Evolutionary conservation across 805 yeast genomes (phyloP).

Genomic region (Pichia californica): DNA sequence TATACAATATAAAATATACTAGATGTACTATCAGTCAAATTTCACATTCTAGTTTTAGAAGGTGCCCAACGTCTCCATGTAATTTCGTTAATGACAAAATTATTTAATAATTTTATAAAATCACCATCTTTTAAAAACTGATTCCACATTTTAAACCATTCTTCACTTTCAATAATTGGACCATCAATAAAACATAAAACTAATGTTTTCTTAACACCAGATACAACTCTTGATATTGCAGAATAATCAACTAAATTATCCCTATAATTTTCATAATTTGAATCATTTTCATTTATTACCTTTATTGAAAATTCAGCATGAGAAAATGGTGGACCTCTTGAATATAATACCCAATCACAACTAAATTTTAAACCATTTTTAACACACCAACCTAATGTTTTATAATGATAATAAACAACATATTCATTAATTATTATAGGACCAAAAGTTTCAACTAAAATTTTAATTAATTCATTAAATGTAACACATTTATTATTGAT

Average conservation of each 20-base stretch:
- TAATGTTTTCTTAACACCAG: conserved; percentile 78
- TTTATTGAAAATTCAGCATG: conserved; percentile 82
- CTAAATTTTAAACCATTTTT: conserved; percentile 91
- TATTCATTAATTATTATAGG: conserved; percentile 39
- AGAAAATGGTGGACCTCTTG: conserved; percentile 89
- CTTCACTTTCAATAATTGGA: conserved; percentile 34
- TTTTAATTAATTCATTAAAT: conserved; percentile 11
- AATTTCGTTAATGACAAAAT: conserved; percentile 52
- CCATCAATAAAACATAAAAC: conserved; percentile 60
- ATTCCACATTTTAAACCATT: conserved; percentile 15
- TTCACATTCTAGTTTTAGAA: conserved; percentile 68
- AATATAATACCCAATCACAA: conserved; percentile 73
- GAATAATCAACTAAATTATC: conserved; percentile 50
- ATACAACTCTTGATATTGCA: conserved; percentile 69
- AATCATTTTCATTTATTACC: conserved; percentile 13
- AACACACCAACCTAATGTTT: conserved; percentile 92
- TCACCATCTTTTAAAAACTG: conserved; percentile 8
- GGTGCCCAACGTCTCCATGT: conserved; percentile 82
- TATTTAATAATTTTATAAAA: conserved; percentile 30
- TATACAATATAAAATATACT: too few relatives aligned
- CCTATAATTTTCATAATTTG: neutral
- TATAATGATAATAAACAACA: conserved; percentile 76
- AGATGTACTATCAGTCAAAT: too few relatives aligned
- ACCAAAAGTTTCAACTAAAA: conserved; percentile 13
- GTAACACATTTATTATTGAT: neutral